Percentiles rank a stretch among this genome's conserved stretches.
phyloP scores from a whole-genome alignment of 2,329 filamentous ascomycete genomes.

The Claviceps sp. region DNA sequence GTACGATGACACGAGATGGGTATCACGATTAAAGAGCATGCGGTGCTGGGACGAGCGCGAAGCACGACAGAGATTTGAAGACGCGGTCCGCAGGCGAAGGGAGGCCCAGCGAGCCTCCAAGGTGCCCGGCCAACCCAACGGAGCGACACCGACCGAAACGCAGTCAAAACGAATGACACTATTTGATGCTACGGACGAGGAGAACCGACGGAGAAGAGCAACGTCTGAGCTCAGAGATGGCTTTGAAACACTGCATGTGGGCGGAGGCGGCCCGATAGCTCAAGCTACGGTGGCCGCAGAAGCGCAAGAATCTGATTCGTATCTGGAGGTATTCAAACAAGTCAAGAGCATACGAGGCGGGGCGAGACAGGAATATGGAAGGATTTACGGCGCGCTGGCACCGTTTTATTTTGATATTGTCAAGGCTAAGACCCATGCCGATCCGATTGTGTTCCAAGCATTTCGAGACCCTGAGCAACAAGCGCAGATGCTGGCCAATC shows the following conservation, averaged over 20 bases:
- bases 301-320: slow-evolving; percentile 45
- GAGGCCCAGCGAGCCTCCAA: slow-evolving; percentile 27
- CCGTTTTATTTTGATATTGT: slow-evolving; percentile 82
- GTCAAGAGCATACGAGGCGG: slow-evolving; percentile 70
- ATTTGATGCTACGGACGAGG: slow-evolving; percentile 61
- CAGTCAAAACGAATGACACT: slow-evolving; percentile 33
- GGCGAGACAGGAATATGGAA: slow-evolving; percentile 82
- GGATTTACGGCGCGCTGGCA: slow-evolving; percentile 73
- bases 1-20: slow-evolving; percentile 94
- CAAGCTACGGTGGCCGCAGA: slow-evolving; percentile 27
- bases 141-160: slow-evolving; percentile 8
- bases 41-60: slow-evolving; percentile 85
- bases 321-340: slow-evolving; percentile 56
- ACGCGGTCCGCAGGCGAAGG: slow-evolving; percentile 46
- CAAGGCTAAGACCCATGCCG: slow-evolving; percentile 56
- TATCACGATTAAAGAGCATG: slow-evolving; percentile 73
- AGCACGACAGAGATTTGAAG: slow-evolving; percentile 68
- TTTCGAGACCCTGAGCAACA: slow-evolving; percentile 84
- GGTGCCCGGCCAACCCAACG: slow-evolving; percentile 9
- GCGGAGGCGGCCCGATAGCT: slow-evolving; percentile 9
- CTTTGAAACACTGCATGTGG: slow-evolving; percentile 64
- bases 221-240: slow-evolving; percentile 40
- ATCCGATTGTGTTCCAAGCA: slow-evolving; percentile 73
- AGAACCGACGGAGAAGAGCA: slow-evolving; percentile 37
- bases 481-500: slow-evolving; percentile 74